Evolutionary conservation across 768 basidiomycete genomes (phyloP).

Genomic region (Termitomyces sp.): DNA sequence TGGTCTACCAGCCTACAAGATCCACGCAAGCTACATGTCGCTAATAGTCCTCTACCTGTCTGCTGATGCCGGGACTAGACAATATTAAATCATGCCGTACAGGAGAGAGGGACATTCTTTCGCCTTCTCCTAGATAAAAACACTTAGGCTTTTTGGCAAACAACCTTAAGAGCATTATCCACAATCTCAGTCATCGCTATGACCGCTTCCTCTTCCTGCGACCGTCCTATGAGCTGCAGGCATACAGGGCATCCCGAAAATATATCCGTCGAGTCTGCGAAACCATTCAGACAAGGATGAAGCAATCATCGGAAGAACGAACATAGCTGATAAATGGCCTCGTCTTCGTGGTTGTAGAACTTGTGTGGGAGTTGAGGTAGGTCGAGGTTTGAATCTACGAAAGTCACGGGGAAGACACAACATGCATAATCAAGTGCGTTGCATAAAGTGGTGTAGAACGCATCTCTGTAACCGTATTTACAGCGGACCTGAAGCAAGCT

Average conservation of each 20-base stretch:
- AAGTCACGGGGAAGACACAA: conserved; percentile 58
- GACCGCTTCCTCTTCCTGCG: conserved; percentile 69
- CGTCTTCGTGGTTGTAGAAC: conserved; percentile 51
- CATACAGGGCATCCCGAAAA: conserved; percentile 53
- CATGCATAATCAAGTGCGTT: conserved; percentile 61
- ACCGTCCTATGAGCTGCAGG: conserved; percentile 61
- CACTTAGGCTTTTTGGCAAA: not conserved
- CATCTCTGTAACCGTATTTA: conserved; percentile 29
- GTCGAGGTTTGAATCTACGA: conserved; percentile 52
- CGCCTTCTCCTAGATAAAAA: not conserved
- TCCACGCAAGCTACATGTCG: too few species aligned
- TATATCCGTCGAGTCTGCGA: conserved; percentile 48
- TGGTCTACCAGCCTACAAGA: too few species aligned
- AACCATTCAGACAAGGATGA: not conserved
- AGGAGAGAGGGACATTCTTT: too few species aligned
- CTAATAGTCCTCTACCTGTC: too few species aligned
- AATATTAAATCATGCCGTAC: too few species aligned
- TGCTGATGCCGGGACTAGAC: too few species aligned
- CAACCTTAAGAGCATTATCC: conserved; percentile 39
- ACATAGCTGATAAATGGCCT: conserved; percentile 50
- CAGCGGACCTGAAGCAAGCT: not conserved
- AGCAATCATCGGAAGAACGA: conserved; percentile 16
- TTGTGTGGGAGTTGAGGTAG: conserved; percentile 35
- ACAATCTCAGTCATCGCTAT: conserved; percentile 64
- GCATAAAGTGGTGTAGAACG: conserved; percentile 58